Conservation (phyloP, 345 rosid species). For the Populus euphratica region DNA sequence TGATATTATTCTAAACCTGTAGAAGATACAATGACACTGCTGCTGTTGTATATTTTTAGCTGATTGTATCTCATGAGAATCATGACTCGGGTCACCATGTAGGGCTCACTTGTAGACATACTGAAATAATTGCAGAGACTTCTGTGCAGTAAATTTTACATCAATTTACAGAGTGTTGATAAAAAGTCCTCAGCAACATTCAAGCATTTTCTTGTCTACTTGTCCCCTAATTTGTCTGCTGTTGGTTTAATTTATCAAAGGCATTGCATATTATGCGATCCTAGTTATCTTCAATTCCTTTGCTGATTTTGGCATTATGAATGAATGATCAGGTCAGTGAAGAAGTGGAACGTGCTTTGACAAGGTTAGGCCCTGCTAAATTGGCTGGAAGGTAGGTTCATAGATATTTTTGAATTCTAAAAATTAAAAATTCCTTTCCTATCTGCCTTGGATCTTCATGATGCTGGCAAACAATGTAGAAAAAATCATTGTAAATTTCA, state of each 20-base stretch:
- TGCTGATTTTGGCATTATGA: constrained; percentile 8
- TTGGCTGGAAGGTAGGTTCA: constrained; percentile 51
- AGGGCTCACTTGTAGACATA: neutral
- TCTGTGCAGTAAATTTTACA: neutral
- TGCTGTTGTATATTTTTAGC: neutral
- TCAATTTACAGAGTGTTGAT: neutral
- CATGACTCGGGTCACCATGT: neutral
- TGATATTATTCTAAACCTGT: neutral
- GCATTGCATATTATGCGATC: neutral
- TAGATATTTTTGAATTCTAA: constrained; percentile 4
- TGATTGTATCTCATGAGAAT: neutral
- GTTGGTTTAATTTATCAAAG: neutral
- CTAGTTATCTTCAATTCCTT: too few species aligned
- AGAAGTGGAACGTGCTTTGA: constrained; percentile 86
- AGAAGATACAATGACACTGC: neutral
- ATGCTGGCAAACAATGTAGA: neutral
- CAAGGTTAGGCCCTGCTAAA: constrained; percentile 55
- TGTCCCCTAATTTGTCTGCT: neutral
- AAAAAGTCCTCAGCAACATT: neutral
- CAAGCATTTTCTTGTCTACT: neutral
- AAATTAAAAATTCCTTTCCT: neutral
- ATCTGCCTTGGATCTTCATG: neutral
- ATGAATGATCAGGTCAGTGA: constrained; percentile 68
- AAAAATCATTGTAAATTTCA: neutral
- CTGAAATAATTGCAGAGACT: neutral